Conservation (phyloP, 352 stramenopile species). For the Pythium angustatum region DNA sequence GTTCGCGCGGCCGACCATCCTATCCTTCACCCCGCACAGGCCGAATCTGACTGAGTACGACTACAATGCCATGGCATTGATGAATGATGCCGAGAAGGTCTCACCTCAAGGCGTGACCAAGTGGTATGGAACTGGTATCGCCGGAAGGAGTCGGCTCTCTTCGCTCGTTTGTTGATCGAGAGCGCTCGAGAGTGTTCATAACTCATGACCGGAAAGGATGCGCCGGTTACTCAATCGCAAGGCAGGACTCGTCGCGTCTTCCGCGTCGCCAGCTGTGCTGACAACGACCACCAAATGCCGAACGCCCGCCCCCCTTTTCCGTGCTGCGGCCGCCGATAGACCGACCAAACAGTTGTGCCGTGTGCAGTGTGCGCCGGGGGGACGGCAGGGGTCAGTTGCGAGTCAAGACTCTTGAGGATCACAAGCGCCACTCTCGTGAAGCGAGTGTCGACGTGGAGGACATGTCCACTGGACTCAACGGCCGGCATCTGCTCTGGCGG, state of each 20-base stretch:
- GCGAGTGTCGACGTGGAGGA: neutral
- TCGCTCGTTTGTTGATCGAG: conserved; percentile 1
- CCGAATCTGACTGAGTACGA: too few species aligned
- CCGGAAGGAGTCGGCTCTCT: neutral
- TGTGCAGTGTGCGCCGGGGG: neutral
- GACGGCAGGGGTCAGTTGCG: too few species aligned
- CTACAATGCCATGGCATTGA: too few species aligned
- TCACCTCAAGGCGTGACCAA: too few species aligned
- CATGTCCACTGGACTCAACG: neutral
- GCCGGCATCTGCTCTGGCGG: neutral
- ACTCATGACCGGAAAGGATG: neutral
- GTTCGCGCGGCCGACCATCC: too few species aligned
- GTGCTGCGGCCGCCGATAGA: too few species aligned
- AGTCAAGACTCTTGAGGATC: too few species aligned
- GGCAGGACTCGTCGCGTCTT: neutral
- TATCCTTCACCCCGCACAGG: too few species aligned
- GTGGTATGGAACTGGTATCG: conserved; percentile 1
- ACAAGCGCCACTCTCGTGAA: neutral
- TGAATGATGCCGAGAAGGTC: too few species aligned
- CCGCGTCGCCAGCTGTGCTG: neutral
- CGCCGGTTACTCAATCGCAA: neutral
- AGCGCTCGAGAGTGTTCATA: too few species aligned
- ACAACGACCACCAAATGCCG: neutral
- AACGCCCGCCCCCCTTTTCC: neutral
- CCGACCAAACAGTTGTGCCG: neutral